phyloP scores from a whole-genome alignment of 2,329 filamentous ascomycete genomes.

The Epichloe aotearoae region DNA sequence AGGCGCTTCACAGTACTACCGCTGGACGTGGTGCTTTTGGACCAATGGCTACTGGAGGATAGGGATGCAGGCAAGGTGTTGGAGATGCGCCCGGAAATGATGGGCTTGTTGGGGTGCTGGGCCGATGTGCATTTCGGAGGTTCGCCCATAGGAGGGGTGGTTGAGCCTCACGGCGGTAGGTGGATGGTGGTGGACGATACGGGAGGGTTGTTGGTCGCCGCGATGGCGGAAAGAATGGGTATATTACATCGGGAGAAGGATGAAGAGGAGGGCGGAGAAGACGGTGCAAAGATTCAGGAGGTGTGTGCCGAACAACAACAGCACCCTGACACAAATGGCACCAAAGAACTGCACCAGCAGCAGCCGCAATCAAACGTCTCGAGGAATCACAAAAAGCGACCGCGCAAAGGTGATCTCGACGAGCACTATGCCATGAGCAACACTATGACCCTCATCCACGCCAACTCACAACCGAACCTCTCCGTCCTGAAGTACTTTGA shows the following conservation, averaged over 20 bases:
- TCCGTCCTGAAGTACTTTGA: conserved; percentile 79
- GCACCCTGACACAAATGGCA: neutral
- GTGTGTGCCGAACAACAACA: neutral
- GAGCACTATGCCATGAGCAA: conserved; percentile 57
- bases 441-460: conserved; percentile 68
- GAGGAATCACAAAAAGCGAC: conserved; percentile 14
- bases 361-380: conserved; percentile 1
- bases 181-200: conserved; percentile 85
- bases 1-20: conserved; percentile 76
- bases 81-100: conserved; percentile 73
- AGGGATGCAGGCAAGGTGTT: conserved; percentile 70
- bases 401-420: conserved; percentile 36
- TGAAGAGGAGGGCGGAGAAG: conserved; percentile 9
- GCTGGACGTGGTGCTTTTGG: conserved; percentile 63
- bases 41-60: conserved; percentile 65
- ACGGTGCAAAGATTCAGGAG: neutral
- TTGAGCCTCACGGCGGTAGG: conserved; percentile 28
- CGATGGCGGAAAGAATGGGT: conserved; percentile 80
- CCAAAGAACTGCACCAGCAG: neutral
- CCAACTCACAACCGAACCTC: conserved; percentile 77
- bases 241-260: conserved; percentile 45
- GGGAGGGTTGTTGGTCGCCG: conserved; percentile 66
- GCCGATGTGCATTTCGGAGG: conserved; percentile 65
- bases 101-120: conserved; percentile 77
- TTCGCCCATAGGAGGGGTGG: conserved; percentile 13